phyloP scores from a whole-genome alignment of 1,284 basidiomycete species.

The Cutaneotrichosporon arboriforme region DNA sequence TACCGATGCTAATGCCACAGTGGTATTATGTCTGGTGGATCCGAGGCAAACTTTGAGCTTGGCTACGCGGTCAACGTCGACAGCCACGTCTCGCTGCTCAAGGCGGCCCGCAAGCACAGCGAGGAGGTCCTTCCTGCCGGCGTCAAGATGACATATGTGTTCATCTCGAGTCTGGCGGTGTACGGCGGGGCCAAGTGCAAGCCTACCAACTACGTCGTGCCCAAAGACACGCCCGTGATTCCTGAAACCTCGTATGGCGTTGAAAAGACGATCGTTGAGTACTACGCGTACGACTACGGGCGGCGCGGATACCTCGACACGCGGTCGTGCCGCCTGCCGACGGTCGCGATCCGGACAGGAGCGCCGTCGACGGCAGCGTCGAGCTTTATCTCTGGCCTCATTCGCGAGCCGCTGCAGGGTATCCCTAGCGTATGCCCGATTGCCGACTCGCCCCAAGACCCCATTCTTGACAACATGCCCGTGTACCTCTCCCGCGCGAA shows the following conservation, averaged over 20 bases:
- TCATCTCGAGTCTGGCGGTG: conserved; percentile 60
- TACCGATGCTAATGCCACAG: conserved; percentile 19
- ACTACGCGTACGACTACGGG: conserved; percentile 60
- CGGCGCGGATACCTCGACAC: conserved; percentile 60
- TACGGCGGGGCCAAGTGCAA: conserved; percentile 58
- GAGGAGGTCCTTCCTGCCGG: conserved; percentile 21
- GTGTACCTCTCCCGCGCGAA: conserved; percentile 56
- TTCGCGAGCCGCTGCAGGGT: conserved; percentile 61
- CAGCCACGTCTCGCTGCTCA: conserved; percentile 55
- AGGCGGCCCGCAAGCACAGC: conserved; percentile 51
- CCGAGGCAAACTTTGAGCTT: conserved; percentile 60
- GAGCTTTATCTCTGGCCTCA: conserved; percentile 60
- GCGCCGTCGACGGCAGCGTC: conserved; percentile 58
- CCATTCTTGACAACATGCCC: conserved; percentile 50
- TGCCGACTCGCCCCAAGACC: conserved; percentile 35
- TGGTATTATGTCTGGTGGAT: conserved; percentile 64
- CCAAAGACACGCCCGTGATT: conserved; percentile 53
- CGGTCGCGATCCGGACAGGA: conserved; percentile 58
- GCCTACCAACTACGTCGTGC: conserved; percentile 40
- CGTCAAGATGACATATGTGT: conserved; percentile 55
- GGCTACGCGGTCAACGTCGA: conserved; percentile 60
- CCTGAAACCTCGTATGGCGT: conserved; percentile 59
- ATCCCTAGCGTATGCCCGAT: conserved; percentile 55
- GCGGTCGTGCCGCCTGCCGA: conserved; percentile 59
- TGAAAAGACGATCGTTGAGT: conserved; percentile 58